Conservation (phyloP, 108 stramenopile genomes). For the Nitzschia sp. region DNA sequence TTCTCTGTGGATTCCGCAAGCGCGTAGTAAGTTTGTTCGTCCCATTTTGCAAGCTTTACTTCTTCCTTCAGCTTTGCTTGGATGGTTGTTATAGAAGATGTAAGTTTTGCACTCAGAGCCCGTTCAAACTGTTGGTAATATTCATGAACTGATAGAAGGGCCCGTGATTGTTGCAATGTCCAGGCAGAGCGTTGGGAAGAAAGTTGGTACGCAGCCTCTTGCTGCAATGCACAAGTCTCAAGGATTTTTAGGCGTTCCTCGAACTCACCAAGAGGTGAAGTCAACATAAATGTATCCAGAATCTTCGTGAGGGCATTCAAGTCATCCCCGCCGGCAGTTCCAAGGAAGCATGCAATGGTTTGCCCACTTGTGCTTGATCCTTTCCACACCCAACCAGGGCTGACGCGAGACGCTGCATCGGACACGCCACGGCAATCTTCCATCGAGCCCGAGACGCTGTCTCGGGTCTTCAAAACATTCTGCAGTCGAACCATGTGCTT, state of each 20-base stretch:
- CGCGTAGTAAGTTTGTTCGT: conserved; percentile 95
- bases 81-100: conserved; percentile 58
- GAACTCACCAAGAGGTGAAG: conserved; percentile 76
- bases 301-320: conserved; percentile 60
- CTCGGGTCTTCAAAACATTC: conserved; percentile 21
- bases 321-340: conserved; percentile 9
- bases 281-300: conserved; percentile 83
- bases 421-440: not conserved
- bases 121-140: conserved; percentile 81
- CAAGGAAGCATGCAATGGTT: conserved; percentile 9
- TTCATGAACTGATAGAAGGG: conserved; percentile 62
- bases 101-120: conserved; percentile 33
- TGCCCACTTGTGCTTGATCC: conserved; percentile 32
- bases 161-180: conserved; percentile 32
- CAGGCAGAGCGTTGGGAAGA: conserved; percentile 1
- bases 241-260: conserved; percentile 61
- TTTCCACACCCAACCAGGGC: conserved; percentile 80
- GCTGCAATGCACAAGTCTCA: conserved; percentile 53
- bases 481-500: conserved; percentile 70
- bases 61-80: conserved; percentile 91
- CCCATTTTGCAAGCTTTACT: conserved; percentile 97
- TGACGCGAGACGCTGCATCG: not conserved
- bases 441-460: not conserved
- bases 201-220: conserved; percentile 17
- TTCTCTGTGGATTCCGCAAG: conserved; percentile 92